A percentile compares a stretch with the other conserved stretches of the same genome.
Conservation (phyloP, 2,329 filamentous ascomycete genomes). For the Lecanicillium sp. region DNA sequence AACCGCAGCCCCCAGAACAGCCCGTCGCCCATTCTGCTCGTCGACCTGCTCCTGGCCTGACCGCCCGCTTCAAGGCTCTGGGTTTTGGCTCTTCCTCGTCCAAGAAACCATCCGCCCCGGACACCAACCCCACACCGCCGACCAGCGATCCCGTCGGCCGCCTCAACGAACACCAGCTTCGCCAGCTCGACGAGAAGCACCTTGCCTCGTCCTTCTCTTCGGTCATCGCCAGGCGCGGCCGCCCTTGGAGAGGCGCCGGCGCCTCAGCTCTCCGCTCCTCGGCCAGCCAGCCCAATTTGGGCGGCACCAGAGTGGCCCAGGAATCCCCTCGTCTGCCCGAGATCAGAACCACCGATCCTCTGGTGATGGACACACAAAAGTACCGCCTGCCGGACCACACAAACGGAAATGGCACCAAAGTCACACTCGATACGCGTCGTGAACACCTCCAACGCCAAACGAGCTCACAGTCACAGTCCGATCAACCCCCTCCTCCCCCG, state of each 20-base stretch:
- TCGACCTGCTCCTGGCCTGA: conserved; percentile 57
- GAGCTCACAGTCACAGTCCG: conserved; percentile 27
- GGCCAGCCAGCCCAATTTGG: conserved; percentile 15
- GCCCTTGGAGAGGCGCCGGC: conserved; percentile 63
- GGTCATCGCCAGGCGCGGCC: conserved; percentile 57
- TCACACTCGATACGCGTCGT: conserved; percentile 47
- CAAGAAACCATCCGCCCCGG: conserved; percentile 24
- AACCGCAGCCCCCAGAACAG: conserved; percentile 15
- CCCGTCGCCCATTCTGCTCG: conserved; percentile 26
- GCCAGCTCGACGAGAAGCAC: conserved; percentile 61
- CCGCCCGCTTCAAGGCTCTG: conserved; percentile 57
- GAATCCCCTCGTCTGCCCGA: conserved; percentile 37
- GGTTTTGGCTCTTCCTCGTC: conserved; percentile 41
- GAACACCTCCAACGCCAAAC: conserved; percentile 48
- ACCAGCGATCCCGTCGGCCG: conserved; percentile 51
- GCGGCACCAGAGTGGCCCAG: conserved; percentile 18
- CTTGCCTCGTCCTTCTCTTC: conserved; percentile 42
- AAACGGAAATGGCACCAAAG: conserved; percentile 61
- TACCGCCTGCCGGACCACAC: conserved; percentile 65
- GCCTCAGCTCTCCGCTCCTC: conserved; percentile 18
- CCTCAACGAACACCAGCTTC: conserved; percentile 62
- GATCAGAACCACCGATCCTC: conserved; percentile 39
- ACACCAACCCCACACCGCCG: conserved; percentile 13
- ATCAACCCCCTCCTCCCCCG: conserved; percentile 30
- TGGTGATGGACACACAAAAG: conserved; percentile 66